Percentiles rank a stretch among this genome's conserved stretches.
Conservation (phyloP, 208 protist species). For the Acanthamoeba castellanii region DNA sequence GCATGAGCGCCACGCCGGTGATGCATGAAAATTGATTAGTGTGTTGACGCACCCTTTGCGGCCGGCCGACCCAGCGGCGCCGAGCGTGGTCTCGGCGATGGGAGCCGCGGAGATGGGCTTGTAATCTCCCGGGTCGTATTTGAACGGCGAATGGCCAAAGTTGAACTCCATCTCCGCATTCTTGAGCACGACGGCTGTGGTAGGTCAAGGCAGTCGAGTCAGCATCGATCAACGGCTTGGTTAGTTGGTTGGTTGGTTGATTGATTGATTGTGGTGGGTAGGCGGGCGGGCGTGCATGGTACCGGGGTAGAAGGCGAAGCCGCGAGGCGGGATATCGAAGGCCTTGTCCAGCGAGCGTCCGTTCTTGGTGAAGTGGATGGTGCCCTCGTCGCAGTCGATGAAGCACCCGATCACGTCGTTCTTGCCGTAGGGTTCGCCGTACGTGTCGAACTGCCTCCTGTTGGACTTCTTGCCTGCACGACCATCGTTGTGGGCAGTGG, state of each 20-base stretch:
- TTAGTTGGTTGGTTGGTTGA: too few species aligned
- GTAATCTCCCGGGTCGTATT: conserved; percentile 74
- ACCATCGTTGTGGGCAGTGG: not conserved
- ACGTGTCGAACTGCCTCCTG: conserved; percentile 80
- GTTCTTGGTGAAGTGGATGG: conserved; percentile 84
- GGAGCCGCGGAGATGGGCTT: conserved; percentile 48
- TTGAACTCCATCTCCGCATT: conserved; percentile 85
- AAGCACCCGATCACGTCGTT: conserved; percentile 83
- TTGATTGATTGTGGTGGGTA: not conserved
- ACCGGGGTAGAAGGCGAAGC: conserved; percentile 40
- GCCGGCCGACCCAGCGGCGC: not conserved
- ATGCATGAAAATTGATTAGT: not conserved
- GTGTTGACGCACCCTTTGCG: not conserved
- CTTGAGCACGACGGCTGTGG: conserved; percentile 76
- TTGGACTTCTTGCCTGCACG: conserved; percentile 83
- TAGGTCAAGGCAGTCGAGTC: not conserved
- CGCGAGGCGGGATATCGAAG: conserved; percentile 65
- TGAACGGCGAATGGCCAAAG: conserved; percentile 79
- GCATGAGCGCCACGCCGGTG: not conserved
- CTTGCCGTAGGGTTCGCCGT: conserved; percentile 81
- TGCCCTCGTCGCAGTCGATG: conserved; percentile 76
- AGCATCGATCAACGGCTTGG: not conserved
- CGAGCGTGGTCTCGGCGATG: conserved; percentile 4
- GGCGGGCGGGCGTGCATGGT: not conserved
- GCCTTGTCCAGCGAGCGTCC: conserved; percentile 79